phyloP scores from a whole-genome alignment of 2,329 filamentous ascomycete genomes.

The Fusarium irregulare region DNA sequence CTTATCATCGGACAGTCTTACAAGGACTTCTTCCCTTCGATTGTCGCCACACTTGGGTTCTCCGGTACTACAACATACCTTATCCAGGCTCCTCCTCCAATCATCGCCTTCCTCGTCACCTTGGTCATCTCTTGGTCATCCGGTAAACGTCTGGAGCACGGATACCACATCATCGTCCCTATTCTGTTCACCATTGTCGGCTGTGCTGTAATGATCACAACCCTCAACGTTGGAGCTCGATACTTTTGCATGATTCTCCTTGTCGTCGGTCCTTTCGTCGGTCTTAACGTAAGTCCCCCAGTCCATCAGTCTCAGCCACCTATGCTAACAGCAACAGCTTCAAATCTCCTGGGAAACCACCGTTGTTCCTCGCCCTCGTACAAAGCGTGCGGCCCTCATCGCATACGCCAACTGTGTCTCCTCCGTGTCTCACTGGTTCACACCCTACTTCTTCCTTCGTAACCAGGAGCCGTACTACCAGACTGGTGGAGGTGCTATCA shows the following conservation, averaged over 20 bases:
- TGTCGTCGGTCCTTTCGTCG: slow-evolving; percentile 53
- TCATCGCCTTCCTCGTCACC: slow-evolving; percentile 56
- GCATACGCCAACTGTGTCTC: slow-evolving; percentile 56
- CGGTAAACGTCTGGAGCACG: slow-evolving; percentile 52
- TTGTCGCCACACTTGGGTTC: slow-evolving; percentile 47
- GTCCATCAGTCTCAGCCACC: accelerated
- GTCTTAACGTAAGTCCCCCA: slow-evolving; percentile 48
- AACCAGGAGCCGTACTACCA: slow-evolving; percentile 48
- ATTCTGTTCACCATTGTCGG: slow-evolving; percentile 53
- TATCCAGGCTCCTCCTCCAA: slow-evolving; percentile 55
- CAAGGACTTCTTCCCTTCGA: slow-evolving; percentile 59
- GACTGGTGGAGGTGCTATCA: slow-evolving; percentile 46
- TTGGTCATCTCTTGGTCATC: slow-evolving; percentile 54
- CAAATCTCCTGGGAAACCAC: slow-evolving; percentile 58
- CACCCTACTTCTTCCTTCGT: slow-evolving; percentile 53
- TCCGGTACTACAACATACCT: slow-evolving; percentile 51
- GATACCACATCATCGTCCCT: slow-evolving; percentile 55
- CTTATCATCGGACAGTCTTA: slow-evolving; percentile 57
- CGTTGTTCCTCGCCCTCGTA: slow-evolving; percentile 54
- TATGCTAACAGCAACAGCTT: neutral
- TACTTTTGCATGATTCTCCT: slow-evolving; percentile 58
- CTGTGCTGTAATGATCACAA: slow-evolving; percentile 57
- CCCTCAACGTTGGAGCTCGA: slow-evolving; percentile 54
- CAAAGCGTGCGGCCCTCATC: slow-evolving; percentile 56
- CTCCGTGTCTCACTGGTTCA: slow-evolving; percentile 56